phyloP scores from a whole-genome alignment of 345 rosid species.

The Linum lewisii region DNA sequence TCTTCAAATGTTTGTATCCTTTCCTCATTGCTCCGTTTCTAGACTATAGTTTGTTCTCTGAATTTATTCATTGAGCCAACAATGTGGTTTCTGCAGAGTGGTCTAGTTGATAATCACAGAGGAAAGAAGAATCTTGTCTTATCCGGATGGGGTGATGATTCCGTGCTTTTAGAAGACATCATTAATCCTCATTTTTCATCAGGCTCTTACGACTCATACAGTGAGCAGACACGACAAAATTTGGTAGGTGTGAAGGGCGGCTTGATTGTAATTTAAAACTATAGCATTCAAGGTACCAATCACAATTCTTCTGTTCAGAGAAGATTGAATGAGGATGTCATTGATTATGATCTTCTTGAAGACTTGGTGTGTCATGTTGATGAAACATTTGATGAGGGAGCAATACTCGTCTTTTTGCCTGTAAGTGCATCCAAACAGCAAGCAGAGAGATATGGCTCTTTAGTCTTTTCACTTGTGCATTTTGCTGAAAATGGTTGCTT shows the following conservation, averaged over 20 bases:
- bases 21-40: background rate
- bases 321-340: slow-evolving; percentile 71
- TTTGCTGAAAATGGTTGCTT: background rate
- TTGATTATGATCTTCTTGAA: slow-evolving; percentile 88
- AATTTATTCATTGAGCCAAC: background rate
- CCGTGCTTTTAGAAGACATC: slow-evolving; percentile 58
- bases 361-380: slow-evolving; percentile 78
- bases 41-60: background rate
- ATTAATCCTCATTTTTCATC: slow-evolving; percentile 59
- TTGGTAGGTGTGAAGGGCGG: slow-evolving; percentile 38
- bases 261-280: slow-evolving; percentile 5
- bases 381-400: slow-evolving; percentile 67
- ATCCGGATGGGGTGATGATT: slow-evolving; percentile 89
- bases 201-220: slow-evolving; percentile 46
- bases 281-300: background rate
- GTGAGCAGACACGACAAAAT: slow-evolving; percentile 59
- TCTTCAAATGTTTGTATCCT: background rate
- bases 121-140: slow-evolving; percentile 90
- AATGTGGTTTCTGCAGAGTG: slow-evolving; percentile 35
- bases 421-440: slow-evolving; percentile 32
- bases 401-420: slow-evolving; percentile 78
- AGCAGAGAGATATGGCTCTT: slow-evolving; percentile 6
- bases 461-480: background rate
- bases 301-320: slow-evolving; percentile 33
- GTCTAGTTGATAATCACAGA: slow-evolving; percentile 61